These are phyloP conservation scores for Flaveria ramosissima DNA, from an alignment of 129 eudicot genomes.

Conservation along the genomic window DNA sequence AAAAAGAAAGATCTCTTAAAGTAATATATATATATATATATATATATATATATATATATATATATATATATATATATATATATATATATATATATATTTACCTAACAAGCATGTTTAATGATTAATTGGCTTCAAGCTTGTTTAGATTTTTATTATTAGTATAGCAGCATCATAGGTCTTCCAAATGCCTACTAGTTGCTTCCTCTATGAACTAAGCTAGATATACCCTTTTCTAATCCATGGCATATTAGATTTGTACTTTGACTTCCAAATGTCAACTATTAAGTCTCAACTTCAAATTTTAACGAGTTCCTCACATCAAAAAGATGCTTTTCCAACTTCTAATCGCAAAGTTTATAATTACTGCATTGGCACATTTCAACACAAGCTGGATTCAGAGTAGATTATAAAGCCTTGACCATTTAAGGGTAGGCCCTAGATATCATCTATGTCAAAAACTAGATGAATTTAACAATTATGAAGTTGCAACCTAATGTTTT, in stretches of 20 bases:
- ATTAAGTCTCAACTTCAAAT: not conserved
- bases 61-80: too few relatives aligned
- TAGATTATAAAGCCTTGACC: not conserved
- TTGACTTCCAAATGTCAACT: not conserved
- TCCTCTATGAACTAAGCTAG: slow-evolving; percentile 4
- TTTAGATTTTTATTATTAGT: not conserved
- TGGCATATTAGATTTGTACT: slow-evolving; percentile 11
- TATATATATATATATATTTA: not conserved
- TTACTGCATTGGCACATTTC: not conserved
- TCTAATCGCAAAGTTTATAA: not conserved
- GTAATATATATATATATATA: not conserved
- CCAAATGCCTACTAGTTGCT: not conserved
- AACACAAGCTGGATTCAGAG: too few relatives aligned
- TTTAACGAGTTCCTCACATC: not conserved
- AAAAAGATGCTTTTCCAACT: not conserved
- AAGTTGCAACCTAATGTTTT: slow-evolving; percentile 15
- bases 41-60: too few relatives aligned
- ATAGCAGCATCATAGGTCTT: slow-evolving; percentile 2
- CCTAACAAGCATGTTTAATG: not conserved
- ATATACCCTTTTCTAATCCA: not conserved
- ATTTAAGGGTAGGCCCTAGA: too few relatives aligned
- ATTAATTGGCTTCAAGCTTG: too few relatives aligned
- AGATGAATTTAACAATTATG: not conserved
- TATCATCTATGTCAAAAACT: not conserved
- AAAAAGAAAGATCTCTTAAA: not conserved